Evolutionary conservation across 108 stramenopile genomes (phyloP), one percentile per base, ranked within the genome.

Genomic region (Seminavis robusta): DNA sequence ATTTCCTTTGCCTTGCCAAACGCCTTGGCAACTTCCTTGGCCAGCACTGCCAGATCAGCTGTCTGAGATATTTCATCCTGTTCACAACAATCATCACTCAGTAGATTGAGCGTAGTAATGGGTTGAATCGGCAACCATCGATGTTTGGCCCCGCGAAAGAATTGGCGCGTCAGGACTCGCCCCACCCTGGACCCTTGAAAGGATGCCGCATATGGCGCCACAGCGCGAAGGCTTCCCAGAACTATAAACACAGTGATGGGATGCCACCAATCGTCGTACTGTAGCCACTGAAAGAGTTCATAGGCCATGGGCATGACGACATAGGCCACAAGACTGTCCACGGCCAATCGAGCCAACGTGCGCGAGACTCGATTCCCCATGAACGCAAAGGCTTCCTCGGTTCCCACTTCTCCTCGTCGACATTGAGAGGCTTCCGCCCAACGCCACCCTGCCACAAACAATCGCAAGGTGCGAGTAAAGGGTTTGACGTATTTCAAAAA

Each of bases 361-460:
- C 87, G 87, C 23, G 67, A 80, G 20, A 69, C 70, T 36, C 83
- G 54, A 62, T 88, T 88, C 4, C 87, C 87, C 56, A 88, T 58
- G 24, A 88, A 88, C 4, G 87, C 87, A 33, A 65, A 59, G 3
- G 61, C 56, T 55, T 76, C 74, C 8, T 58, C 74, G 0, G 76
- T 10, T 19, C 60, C 54, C 20, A 81, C 74, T 58, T 69, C 74
- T 4, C 34, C 51, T 83, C 68, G 52, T 81, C 77, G 0, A 73
- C 56, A 0, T 67, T 66, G n/a, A n/a, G n/a, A n/a, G 9, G 79
- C 83, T 64, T 84, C 83, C 24, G 42, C 53, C 31, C 79, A 60
- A 36, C 87, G 75, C 31, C 67, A 76, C 9, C 64, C 46, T 0
- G 80, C 80, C 0, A 84, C 57, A 45, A 82, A 56, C 29, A 83